These are phyloP conservation scores for Periconia sp. DNA, from an alignment of 2,329 filamentous ascomycete species.

Conservation along the genomic window DNA sequence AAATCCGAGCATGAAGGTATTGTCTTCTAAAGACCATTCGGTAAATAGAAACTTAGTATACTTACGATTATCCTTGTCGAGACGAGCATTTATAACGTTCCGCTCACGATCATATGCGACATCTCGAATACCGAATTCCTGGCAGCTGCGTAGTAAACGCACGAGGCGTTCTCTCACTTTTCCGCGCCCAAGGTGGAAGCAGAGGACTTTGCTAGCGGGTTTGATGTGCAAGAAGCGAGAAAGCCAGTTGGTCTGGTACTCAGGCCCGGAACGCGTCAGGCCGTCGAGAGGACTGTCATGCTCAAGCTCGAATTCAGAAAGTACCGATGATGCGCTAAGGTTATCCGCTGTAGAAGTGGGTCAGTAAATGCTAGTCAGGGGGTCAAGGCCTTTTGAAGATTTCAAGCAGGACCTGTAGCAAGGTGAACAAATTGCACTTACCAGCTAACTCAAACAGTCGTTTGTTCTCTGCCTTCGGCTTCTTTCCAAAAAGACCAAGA, in stretches of 20 bases:
- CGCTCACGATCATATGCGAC: conserved; percentile 78
- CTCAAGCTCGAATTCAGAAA: conserved; percentile 44
- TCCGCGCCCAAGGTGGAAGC: conserved; percentile 74
- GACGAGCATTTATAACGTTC: conserved; percentile 76
- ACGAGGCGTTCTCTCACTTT: conserved; percentile 79
- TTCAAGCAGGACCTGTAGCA: not conserved
- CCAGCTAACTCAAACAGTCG: conserved; percentile 41
- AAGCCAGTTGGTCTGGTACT: conserved; percentile 76
- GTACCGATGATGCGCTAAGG: conserved; percentile 36
- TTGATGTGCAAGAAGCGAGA: conserved; percentile 89
- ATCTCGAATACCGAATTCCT: conserved; percentile 78
- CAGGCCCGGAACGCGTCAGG: conserved; percentile 27
- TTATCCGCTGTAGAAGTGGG: conserved; percentile 23
- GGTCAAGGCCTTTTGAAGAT: conserved; percentile 5
- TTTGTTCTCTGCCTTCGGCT: conserved; percentile 50
- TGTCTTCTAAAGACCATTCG: conserved; percentile 18
- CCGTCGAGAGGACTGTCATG: conserved; percentile 56
- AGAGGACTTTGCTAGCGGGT: conserved; percentile 76
- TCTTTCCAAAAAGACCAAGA: conserved; percentile 60
- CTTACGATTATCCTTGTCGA: conserved; percentile 81
- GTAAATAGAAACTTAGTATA: conserved; percentile 28
- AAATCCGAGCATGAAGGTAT: conserved; percentile 23
- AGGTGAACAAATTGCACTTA: conserved; percentile 33
- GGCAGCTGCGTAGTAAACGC: conserved; percentile 78
- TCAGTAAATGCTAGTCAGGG: too few species aligned